Evolutionary conservation across 2,329 filamentous ascomycete species (phyloP), one percentile per base, ranked within the genome.

Genomic region (Cytospora piceae): DNA sequence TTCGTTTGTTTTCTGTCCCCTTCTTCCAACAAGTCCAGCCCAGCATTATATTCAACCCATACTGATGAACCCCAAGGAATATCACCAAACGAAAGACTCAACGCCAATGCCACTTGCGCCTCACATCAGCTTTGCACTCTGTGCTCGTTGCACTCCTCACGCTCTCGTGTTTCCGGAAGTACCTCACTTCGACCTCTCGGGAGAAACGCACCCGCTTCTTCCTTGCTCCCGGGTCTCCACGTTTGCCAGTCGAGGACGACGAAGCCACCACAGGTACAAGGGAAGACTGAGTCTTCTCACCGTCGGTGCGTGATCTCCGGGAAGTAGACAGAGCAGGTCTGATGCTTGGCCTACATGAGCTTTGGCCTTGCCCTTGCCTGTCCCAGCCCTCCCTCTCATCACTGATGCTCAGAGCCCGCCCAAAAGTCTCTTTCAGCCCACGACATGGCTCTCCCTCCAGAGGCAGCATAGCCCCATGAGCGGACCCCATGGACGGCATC

Each of bases 121-220:
- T 7, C 46, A 12, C 9, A 1, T 14, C n/a, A 49, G 31, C 31
- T 31, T 32, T 17, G 42, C 22, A 22, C 24, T 46, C 29, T 24
- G 31, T 22, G 20, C 29, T 51, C 31, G n/a, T 24, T 14, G 42
- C 9, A 27, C 53, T 39, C 12, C 22, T 22, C 39, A 57, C 22
- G 31, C n/a, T 39, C 31, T n/a, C 15, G 61, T 63, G 15, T 12
- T 34, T n/a, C 22, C 31, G n/a, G 53, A 52, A 63, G 39, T 37
- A 29, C 39, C 55, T 20, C 53, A 63, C 54, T 39, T 57, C 61
- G 31, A 39, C 42, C 4, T 31, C 37, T 0, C 39, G 29, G 3
- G 61, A 42, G 12, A 63, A 63, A 9, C 53, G 61, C 12, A 63
- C 61, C 3, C 11, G 61, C 22, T 63, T 63, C 61, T 57, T 57